phyloP scores from a whole-genome alignment of 2,329 filamentous ascomycete genomes.

The Cordyceps cicadae region DNA sequence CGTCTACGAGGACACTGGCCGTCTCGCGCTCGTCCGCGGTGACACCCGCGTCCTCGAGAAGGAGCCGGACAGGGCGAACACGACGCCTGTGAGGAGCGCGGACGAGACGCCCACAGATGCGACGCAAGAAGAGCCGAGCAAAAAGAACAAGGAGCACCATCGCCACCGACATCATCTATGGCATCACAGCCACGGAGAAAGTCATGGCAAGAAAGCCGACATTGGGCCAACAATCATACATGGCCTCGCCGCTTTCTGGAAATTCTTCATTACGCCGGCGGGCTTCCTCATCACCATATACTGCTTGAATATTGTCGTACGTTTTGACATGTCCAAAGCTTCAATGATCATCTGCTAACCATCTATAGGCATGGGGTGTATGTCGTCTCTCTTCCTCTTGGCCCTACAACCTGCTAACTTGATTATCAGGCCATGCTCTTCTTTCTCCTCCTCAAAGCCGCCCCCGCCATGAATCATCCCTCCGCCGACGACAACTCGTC shows the following conservation, averaged over 20 bases:
- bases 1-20: constrained; percentile 17
- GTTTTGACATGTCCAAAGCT: neutral
- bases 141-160: neutral
- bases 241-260: constrained; percentile 22
- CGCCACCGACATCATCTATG: constrained; percentile 12
- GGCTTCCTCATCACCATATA: constrained; percentile 24
- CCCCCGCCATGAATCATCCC: constrained; percentile 15
- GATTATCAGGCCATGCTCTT: constrained; percentile 6
- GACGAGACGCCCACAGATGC: neutral
- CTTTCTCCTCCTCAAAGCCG: neutral
- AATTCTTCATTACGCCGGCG: constrained; percentile 21
- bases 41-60: neutral
- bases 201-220: constrained; percentile 16
- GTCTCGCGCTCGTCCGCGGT: constrained; percentile 18
- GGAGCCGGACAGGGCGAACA: neutral
- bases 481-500: constrained; percentile 15
- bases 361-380: constrained; percentile 19
- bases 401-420: neutral
- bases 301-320: constrained; percentile 22
- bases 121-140: neutral
- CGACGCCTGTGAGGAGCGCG: neutral
- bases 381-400: constrained; percentile 6
- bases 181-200: constrained; percentile 15
- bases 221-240: constrained; percentile 18
- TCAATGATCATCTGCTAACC: neutral